Conservation (phyloP, 2,329 filamentous ascomycete genomes). For the Fusarium odoratissimum region DNA sequence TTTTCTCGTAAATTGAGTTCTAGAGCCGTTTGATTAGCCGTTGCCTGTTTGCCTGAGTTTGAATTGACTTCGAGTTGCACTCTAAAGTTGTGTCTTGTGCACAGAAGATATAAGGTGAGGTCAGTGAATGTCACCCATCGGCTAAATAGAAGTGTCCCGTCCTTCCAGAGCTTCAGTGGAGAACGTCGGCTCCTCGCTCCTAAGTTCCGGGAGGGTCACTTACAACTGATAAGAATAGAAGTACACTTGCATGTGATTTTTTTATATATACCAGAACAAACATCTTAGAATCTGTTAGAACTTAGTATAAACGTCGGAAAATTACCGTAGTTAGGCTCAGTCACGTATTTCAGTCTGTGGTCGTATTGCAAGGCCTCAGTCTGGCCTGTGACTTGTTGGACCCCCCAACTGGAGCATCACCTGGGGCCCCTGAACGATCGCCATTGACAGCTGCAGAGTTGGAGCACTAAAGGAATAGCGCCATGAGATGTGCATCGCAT, state of each 20-base stretch:
- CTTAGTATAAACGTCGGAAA: neutral
- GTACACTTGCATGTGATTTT: neutral
- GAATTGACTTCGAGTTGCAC: neutral
- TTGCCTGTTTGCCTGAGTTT: neutral
- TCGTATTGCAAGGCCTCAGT: neutral
- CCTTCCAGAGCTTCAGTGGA: constrained; percentile 7
- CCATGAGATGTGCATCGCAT: constrained; percentile 3
- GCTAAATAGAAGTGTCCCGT: constrained; percentile 16
- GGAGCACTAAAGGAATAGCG: constrained; percentile 34
- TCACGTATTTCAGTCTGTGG: neutral
- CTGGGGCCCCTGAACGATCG: constrained; percentile 36
- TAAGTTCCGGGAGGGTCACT: neutral
- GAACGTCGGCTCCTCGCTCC: neutral
- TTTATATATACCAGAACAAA: neutral
- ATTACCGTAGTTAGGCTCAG: rapidly evolving
- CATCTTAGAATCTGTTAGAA: neutral
- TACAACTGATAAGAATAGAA: neutral
- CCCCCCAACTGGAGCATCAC: neutral
- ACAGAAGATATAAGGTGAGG: neutral
- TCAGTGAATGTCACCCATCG: neutral
- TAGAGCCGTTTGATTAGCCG: neutral
- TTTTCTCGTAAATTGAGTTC: neutral
- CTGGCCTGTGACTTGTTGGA: neutral
- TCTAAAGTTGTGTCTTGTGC: neutral
- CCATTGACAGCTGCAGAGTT: constrained; percentile 35